phyloP scores from a whole-genome alignment of 345 rosid genomes.

The Excoecaria agallocha region DNA sequence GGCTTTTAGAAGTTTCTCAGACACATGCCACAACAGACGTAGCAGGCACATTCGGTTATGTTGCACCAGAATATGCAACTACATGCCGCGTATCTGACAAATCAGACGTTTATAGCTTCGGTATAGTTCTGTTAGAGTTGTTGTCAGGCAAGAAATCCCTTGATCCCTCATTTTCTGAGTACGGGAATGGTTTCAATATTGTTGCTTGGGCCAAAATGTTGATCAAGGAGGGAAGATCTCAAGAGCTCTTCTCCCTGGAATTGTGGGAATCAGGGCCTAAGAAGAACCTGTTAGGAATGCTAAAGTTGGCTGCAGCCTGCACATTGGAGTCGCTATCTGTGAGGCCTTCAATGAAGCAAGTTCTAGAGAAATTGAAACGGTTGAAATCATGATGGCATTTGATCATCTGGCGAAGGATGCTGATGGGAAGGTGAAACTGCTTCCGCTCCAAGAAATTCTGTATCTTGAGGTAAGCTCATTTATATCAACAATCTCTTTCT shows the following conservation, averaged over 20 bases:
- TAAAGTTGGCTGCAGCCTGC: slow-evolving; percentile 52
- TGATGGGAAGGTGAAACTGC: slow-evolving; percentile 7
- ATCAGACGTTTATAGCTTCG: slow-evolving; percentile 75
- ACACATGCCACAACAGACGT: slow-evolving; percentile 74
- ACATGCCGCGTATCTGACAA: slow-evolving; percentile 71
- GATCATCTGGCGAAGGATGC: background rate
- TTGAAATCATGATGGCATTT: slow-evolving; percentile 35
- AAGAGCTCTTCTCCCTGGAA: slow-evolving; percentile 44
- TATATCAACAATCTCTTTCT: background rate
- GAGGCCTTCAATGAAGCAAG: slow-evolving; percentile 58
- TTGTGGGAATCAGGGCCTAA: slow-evolving; percentile 54
- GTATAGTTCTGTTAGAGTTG: slow-evolving; percentile 56
- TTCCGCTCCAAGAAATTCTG: slow-evolving; percentile 2
- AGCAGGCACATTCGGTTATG: slow-evolving; percentile 73
- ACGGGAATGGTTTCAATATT: slow-evolving; percentile 61
- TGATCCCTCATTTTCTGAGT: slow-evolving; percentile 65
- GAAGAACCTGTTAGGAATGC: slow-evolving; percentile 44
- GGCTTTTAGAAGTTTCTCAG: slow-evolving; percentile 64
- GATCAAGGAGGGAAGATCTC: slow-evolving; percentile 49
- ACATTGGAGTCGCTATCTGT: slow-evolving; percentile 50
- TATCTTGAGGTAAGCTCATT: slow-evolving; percentile 19
- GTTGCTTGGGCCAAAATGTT: slow-evolving; percentile 61
- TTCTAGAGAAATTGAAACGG: slow-evolving; percentile 53
- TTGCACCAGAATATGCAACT: slow-evolving; percentile 73
- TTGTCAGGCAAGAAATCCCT: slow-evolving; percentile 65